Evolutionary conservation across 139 green algal species (phyloP), one percentile per base, ranked within the genome.

Genomic region (Chlorella sp.): DNA sequence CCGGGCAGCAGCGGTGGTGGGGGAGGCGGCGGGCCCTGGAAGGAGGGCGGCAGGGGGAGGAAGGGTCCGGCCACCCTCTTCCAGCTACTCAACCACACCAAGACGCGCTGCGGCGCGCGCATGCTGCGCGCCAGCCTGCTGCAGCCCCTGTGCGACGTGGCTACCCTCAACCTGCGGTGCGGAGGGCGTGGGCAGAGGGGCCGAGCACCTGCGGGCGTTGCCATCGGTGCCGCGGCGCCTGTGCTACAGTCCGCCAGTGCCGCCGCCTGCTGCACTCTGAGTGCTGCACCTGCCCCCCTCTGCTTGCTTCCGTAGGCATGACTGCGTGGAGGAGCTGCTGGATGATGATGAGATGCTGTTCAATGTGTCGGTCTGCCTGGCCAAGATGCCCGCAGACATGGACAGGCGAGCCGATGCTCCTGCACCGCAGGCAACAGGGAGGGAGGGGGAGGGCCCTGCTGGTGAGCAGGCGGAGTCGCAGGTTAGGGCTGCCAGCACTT

Each of bases 41-140:
- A 61, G 53, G 27, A 36, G 53, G 7, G 23, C 25, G 35, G 33
- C 53, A 8, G 5, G 23, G 21, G 2, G 53, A 61, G 17, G 5
- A 8, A 36, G 7, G 25, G 27, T 31, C 56, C 12, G 29, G 29
- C 8, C 56, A 1, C 29, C 7, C 40, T n/a, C 60, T 35, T n/a
- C 46, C 72, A 42, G 51, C 41, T 95, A 33, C 74, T 94, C 29
- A 84, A 93, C 61, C 51, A 77, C 45, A 88, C 87, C 27, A 78
- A 76, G 40, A 95, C 91, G 5, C 61, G 46, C 2, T 79, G 56
- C 42, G 91, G 91, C 12, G 56, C 82, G 0, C 68, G 82, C 23
- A 76, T 98, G 69, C 87, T 98, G 71, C 81, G 89, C 4, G 79
- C 89, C 43, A 95, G 87, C 78, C 82, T 98, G 64, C 84, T 98